phyloP scores from a whole-genome alignment of 1,139 yeast genomes.

The Blastobotrys indianensis region DNA sequence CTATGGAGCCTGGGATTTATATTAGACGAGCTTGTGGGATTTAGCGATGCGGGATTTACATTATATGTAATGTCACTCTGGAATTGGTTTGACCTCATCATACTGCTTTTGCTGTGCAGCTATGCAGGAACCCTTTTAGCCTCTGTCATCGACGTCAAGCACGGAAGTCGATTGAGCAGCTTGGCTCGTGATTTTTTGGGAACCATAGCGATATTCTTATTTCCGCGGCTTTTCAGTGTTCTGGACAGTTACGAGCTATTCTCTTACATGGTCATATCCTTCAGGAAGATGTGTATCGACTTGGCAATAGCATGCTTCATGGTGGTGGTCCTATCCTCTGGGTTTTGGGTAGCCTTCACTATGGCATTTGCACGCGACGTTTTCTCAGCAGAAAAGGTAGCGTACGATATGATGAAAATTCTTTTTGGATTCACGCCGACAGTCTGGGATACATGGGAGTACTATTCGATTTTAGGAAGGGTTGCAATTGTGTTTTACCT shows the following conservation, averaged over 20 bases:
- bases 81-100: conserved; percentile 36
- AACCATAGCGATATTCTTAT: conserved; percentile 47
- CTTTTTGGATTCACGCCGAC: conserved; percentile 61
- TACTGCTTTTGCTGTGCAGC: conserved; percentile 28
- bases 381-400: conserved; percentile 44
- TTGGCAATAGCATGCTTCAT: conserved; percentile 48
- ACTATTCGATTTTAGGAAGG: conserved; percentile 47
- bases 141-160: background rate
- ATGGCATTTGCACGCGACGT: conserved; percentile 46
- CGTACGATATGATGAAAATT: conserved; percentile 50
- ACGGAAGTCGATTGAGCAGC: conserved; percentile 13
- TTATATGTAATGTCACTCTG: conserved; percentile 37
- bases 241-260: conserved; percentile 52
- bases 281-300: conserved; percentile 51
- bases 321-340: conserved; percentile 48
- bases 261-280: conserved; percentile 48
- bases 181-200: conserved; percentile 41
- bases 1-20: conserved; percentile 37
- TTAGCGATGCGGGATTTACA: conserved; percentile 35
- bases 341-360: conserved; percentile 52
- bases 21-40: conserved; percentile 35
- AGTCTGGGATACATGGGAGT: conserved; percentile 56
- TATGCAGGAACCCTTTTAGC: conserved; percentile 21
- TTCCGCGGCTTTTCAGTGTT: conserved; percentile 51
- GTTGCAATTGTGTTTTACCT: conserved; percentile 47